These are phyloP conservation scores for Sistotremastrum suecicum DNA, from an alignment of 768 basidiomycete species.

Conservation along the genomic window DNA sequence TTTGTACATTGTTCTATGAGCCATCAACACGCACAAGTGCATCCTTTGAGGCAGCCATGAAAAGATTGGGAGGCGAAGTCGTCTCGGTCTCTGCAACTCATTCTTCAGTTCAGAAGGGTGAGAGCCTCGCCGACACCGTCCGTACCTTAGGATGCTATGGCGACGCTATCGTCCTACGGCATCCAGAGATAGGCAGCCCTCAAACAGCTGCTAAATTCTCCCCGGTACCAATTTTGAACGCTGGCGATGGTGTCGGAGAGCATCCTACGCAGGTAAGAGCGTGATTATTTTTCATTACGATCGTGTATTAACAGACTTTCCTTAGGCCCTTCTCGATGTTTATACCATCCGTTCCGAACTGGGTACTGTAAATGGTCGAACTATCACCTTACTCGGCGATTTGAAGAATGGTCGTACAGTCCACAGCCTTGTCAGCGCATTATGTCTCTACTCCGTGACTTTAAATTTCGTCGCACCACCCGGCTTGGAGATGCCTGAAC, in stretches of 20 bases:
- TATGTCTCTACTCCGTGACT: slow-evolving; percentile 83
- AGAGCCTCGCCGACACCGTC: slow-evolving; percentile 84
- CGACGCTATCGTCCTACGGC: slow-evolving; percentile 88
- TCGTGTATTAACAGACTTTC: slow-evolving; percentile 1
- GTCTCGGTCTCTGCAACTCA: slow-evolving; percentile 68
- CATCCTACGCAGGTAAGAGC: slow-evolving; percentile 79
- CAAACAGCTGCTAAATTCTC: slow-evolving; percentile 94
- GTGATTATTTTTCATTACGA: background rate
- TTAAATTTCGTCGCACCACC: slow-evolving; percentile 92
- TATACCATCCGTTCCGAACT: slow-evolving; percentile 97
- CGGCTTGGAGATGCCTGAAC: slow-evolving; percentile 78
- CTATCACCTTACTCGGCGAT: slow-evolving; percentile 86
- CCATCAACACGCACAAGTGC: slow-evolving; percentile 91
- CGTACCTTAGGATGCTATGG: slow-evolving; percentile 91
- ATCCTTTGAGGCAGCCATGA: slow-evolving; percentile 98
- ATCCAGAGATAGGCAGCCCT: slow-evolving; percentile 89
- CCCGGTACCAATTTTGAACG: slow-evolving; percentile 91
- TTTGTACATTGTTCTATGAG: slow-evolving; percentile 92
- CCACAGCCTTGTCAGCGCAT: slow-evolving; percentile 84
- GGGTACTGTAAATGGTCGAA: slow-evolving; percentile 93
- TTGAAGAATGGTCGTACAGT: slow-evolving; percentile 97
- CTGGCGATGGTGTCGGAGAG: slow-evolving; percentile 93
- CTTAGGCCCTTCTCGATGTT: slow-evolving; percentile 67
- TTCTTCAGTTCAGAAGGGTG: slow-evolving; percentile 89
- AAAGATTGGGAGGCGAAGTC: slow-evolving; percentile 91